Base-by-base conservation (phyloP, 2,329 filamentous ascomycete genomes). In the Colletotrichum sp. region DNA sequence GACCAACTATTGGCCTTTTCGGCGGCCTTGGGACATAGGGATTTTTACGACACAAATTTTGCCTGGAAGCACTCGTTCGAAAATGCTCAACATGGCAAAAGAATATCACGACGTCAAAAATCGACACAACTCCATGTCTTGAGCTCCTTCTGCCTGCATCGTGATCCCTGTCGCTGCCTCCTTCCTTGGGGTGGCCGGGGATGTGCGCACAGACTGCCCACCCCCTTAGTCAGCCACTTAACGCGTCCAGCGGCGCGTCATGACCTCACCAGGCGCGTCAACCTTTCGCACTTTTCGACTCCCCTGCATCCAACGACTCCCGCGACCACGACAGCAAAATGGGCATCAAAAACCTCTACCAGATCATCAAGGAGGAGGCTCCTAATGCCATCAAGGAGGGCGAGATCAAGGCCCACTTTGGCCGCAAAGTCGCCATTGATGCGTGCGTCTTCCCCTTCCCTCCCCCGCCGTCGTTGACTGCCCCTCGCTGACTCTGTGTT, bases 341-440 rank as follows among this genome's bases (percentile, higher is more conserved):
- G 89, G 90, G 91, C 85, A 93, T 93, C 80, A 93, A 93, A 89
- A 92, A 95, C 81, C 91, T 97, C 59, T 95, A 93, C 84, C 90
- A 92, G 79, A 93, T 97, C 84, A 95, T 97, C 86, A 94, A 95
- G 82, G 96, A 98, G 83, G 94, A 99, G 88, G 95, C 96, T 79
- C 97, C 97, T n/a, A 95, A 96, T 86, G 94, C 97, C 39, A 92
- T 98, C 89, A 99, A 98, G 86, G 94, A 96, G 83, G 95, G 97
- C 76, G 97, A 99, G 83, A 99, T 99, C 90, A 99, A 99, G 88
- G 96, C 96, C 81, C 97, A 99, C 79, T 99, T 99, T 84, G 97
- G 97, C 78, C 95, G 97, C 84, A 99, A 99, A 87, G 96, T 99
- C 77, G 96, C 96, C 68, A 98, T 98, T 86, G 96, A 92, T 88